Evolutionary conservation across 106 monocot genomes (phyloP).

Genomic region (Posidonia australis): DNA sequence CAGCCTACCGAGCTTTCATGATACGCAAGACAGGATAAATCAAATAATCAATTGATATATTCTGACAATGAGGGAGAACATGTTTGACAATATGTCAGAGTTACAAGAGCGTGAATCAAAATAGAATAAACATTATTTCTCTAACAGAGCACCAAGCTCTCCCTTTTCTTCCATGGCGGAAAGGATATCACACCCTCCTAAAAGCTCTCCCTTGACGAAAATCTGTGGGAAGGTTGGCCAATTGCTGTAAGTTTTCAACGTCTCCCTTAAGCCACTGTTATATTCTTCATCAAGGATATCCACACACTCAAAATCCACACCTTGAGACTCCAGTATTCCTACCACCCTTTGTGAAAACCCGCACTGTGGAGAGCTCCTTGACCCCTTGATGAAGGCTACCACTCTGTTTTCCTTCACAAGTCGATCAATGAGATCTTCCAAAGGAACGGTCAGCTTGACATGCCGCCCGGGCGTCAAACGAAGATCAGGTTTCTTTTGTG

Average conservation of each 20-base stretch:
- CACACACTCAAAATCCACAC: slow-evolving; percentile 74
- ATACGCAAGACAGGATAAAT: too few relatives aligned
- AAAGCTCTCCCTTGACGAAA: slow-evolving; percentile 70
- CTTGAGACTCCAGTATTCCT: slow-evolving; percentile 57
- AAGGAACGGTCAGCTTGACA: slow-evolving; percentile 59
- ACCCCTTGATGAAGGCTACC: slow-evolving; percentile 95
- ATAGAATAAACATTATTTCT: slow-evolving; percentile 27
- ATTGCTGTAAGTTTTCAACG: slow-evolving; percentile 82
- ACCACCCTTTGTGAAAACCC: slow-evolving; percentile 93
- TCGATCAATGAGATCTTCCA: slow-evolving; percentile 70
- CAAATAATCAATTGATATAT: too few relatives aligned
- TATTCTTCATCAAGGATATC: slow-evolving; percentile 89
- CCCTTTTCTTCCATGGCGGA: slow-evolving; percentile 72
- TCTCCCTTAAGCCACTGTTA: slow-evolving; percentile 77
- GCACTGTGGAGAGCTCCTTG: slow-evolving; percentile 75
- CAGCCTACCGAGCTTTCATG: too few relatives aligned
- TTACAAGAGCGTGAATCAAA: background rate
- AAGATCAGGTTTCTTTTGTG: slow-evolving; percentile 48
- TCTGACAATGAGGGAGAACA: background rate
- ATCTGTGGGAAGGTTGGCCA: slow-evolving; percentile 98
- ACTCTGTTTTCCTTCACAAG: slow-evolving; percentile 84
- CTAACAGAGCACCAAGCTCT: slow-evolving; percentile 41
- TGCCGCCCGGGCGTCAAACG: slow-evolving; percentile 80
- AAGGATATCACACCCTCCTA: slow-evolving; percentile 96
- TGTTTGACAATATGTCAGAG: too few relatives aligned